A percentile compares a stretch with the other conserved stretches of the same genome.
Evolutionary conservation across 2,329 filamentous ascomycete genomes (phyloP).

Genomic region (Beauveria asiatica): DNA sequence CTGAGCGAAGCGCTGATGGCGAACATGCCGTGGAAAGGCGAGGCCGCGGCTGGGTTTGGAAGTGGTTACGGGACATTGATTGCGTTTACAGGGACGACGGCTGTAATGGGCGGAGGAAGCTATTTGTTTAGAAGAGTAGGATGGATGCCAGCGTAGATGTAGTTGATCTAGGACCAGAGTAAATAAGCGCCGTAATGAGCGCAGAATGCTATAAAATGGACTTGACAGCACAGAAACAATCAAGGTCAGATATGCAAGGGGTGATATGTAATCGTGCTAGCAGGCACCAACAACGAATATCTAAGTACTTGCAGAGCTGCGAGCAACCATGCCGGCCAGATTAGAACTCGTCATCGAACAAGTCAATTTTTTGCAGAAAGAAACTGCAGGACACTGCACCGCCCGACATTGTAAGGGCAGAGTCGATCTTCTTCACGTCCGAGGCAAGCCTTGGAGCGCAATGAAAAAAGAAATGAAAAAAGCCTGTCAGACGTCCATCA

Average conservation of each 20-base stretch:
- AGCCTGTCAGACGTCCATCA: conserved; percentile 85
- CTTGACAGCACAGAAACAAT: neutral
- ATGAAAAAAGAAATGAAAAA: conserved; percentile 45
- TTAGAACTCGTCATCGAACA: too few relatives aligned
- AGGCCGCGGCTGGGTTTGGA: conserved; percentile 23
- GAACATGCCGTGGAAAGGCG: conserved; percentile 33
- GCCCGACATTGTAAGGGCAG: neutral
- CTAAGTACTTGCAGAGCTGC: too few relatives aligned
- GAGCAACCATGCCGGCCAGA: too few relatives aligned
- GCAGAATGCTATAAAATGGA: too few relatives aligned
- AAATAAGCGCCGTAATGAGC: too few relatives aligned
- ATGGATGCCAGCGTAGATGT: conserved; percentile 18
- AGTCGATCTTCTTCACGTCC: conserved; percentile 42
- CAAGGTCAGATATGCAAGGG: too few relatives aligned
- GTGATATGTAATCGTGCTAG: too few relatives aligned
- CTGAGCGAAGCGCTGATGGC: conserved; percentile 44
- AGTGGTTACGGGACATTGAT: conserved; percentile 27
- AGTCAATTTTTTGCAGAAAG: too few relatives aligned
- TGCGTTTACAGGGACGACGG: conserved; percentile 25
- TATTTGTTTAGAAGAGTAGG: conserved; percentile 24
- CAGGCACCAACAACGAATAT: too few relatives aligned
- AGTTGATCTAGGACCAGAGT: too few relatives aligned
- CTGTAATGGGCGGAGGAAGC: conserved; percentile 21
- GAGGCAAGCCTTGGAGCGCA: conserved; percentile 38
- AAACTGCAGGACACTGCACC: too few relatives aligned